phyloP scores from a whole-genome alignment of 768 basidiomycete species.

The Mrakia frigida region DNA sequence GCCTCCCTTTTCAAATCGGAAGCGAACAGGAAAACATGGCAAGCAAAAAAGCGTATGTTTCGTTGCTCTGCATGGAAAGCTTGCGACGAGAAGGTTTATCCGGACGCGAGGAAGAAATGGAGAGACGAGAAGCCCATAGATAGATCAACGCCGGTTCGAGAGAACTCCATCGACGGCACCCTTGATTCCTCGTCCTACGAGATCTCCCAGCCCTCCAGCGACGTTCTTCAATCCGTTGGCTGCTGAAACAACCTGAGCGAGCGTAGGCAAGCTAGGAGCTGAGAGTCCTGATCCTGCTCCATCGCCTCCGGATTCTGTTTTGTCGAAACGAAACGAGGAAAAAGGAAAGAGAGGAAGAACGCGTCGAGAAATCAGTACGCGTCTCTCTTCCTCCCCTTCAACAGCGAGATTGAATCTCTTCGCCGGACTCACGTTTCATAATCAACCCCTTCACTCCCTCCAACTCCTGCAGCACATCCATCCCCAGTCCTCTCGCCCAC shows the following conservation, averaged over 20 bases:
- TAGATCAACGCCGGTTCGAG: not conserved
- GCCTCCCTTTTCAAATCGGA: no score
- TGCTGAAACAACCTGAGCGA: slow-evolving; percentile 8
- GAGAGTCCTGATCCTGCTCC: not conserved
- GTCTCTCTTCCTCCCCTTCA: not conserved
- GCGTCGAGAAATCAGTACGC: not conserved
- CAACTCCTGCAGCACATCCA: slow-evolving; percentile 88
- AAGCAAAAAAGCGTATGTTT: no score
- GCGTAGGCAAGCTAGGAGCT: not conserved
- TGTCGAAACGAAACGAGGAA: no score
- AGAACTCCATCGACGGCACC: slow-evolving; percentile 17
- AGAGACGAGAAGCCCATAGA: not conserved
- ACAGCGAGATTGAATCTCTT: not conserved
- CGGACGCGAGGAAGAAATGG: not conserved
- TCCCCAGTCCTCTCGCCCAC: slow-evolving; percentile 77
- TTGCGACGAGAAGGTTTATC: no score
- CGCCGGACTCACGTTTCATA: slow-evolving; percentile 50
- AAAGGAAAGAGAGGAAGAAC: not conserved
- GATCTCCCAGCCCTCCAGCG: slow-evolving; percentile 5
- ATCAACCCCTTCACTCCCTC: slow-evolving; percentile 73
- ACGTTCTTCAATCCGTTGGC: slow-evolving; percentile 19
- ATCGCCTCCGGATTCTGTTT: slow-evolving; percentile 11
- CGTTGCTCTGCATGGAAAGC: no score
- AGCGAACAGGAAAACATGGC: no score
- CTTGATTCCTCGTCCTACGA: slow-evolving; percentile 14